Evolutionary conservation across 495 filamentous ascomycete genomes (phyloP).

Genomic region (Aspergillus nanangensis): DNA sequence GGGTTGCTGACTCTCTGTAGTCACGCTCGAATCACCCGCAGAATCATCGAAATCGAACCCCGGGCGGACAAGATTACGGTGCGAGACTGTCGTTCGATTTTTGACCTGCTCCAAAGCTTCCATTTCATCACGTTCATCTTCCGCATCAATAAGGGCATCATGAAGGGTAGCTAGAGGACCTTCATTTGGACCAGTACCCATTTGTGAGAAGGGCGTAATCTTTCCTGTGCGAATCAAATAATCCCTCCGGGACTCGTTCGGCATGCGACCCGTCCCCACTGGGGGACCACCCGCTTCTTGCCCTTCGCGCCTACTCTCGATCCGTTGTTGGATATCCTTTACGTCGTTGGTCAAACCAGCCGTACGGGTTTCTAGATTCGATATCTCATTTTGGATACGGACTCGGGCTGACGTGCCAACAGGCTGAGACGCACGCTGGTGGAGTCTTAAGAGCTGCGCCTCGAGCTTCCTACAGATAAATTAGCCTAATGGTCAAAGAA

Average conservation of each 20-base stretch:
- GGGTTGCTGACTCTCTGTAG: constrained; percentile 17
- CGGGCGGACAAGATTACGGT: constrained; percentile 75
- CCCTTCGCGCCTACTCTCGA: constrained; percentile 61
- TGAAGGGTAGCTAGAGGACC: constrained; percentile 59
- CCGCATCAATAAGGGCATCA: constrained; percentile 72
- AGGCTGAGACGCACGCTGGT: constrained; percentile 46
- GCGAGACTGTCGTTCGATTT: constrained; percentile 54
- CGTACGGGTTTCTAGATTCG: constrained; percentile 57
- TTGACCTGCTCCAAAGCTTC: constrained; percentile 44
- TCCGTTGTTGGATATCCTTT: constrained; percentile 70
- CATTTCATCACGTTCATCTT: constrained; percentile 59
- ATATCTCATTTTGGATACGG: constrained; percentile 57
- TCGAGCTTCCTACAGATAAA: constrained; percentile 35
- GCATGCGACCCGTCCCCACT: constrained; percentile 51
- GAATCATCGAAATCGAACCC: constrained; percentile 61
- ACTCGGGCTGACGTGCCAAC: constrained; percentile 42
- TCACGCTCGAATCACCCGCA: constrained; percentile 23
- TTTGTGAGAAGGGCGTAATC: constrained; percentile 88
- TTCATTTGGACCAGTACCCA: constrained; percentile 49
- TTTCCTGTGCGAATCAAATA: constrained; percentile 94
- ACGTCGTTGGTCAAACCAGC: constrained; percentile 62
- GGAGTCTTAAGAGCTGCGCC: constrained; percentile 43
- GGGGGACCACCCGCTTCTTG: constrained; percentile 37
- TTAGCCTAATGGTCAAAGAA: not conserved
- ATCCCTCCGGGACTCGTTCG: constrained; percentile 78